Base-by-base conservation (phyloP, 2,329 filamentous ascomycete species). In the Calycina herbarum region DNA sequence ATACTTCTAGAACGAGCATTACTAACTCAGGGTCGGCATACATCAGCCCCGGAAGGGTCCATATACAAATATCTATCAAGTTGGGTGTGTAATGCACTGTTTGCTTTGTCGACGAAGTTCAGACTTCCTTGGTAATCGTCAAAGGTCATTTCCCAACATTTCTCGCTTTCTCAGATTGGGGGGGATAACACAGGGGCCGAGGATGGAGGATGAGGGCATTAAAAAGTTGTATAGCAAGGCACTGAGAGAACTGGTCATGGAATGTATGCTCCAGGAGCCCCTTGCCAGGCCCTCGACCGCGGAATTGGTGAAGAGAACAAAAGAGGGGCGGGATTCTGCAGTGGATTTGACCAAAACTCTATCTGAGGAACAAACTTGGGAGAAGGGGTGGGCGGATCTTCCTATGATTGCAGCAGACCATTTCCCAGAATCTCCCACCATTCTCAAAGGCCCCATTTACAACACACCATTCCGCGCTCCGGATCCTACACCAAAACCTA, bases 171-270 rank as follows among this genome's bases (percentile, higher is more conserved):
- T 48, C 17, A n/a, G 17, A n/a, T n/a, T n/a, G n/a, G 13, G 24
- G 5, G 54, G 54, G 7, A 15, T 7, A 33, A 57, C 54, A 33
- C 29, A 29, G 24, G 54, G 54, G 24, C 15, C 13, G 20, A 17
- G 11, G 40, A 45, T 51, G 15, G 45, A 3, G n/a, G 13, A 27
- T 13, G 29, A 51, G 13, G 42, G 45, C 6, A 20, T 35, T 11
- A 17, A 24, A 13, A 29, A 24, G 29, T 20, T n/a, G 17, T 59
- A 64, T 31, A 51, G 56, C 11, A 27, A 51, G 17, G 15, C 8
- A 20, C 38, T 64, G 57, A 31, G 40, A 33, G 56, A 64, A 15
- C 31, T 64, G 57, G 57, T 64, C 2, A 64, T 64, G 38, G 45
- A 27, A 8, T 64, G 62, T 42, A 38, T 64, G 40, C 27, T 59